Evolutionary conservation across 2,329 filamentous ascomycete genomes (phyloP).

Genomic region (Didymella segeticola): DNA sequence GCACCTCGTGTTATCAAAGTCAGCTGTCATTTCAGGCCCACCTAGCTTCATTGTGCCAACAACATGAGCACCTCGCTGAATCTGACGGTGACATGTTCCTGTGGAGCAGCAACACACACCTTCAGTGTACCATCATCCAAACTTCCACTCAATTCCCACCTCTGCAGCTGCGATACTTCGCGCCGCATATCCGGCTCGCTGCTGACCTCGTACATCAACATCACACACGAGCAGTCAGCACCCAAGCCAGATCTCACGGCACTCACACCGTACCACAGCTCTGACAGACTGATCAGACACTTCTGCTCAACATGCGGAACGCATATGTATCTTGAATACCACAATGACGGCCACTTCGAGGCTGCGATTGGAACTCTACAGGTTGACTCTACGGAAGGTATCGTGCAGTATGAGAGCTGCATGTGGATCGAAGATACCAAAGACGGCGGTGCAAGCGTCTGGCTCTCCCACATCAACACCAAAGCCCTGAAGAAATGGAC

Average conservation of each 20-base stretch:
- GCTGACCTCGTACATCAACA: conserved; percentile 49
- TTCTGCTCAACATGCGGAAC: conserved; percentile 56
- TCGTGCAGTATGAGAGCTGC: conserved; percentile 47
- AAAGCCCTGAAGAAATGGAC: conserved; percentile 27
- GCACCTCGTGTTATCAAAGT: too few relatives aligned
- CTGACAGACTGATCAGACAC: conserved; percentile 42
- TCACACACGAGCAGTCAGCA: conserved; percentile 35
- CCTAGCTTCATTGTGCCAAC: too few relatives aligned
- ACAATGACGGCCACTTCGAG: conserved; percentile 35
- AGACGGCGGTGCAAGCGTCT: conserved; percentile 60
- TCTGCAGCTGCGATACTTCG: conserved; percentile 61
- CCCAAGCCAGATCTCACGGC: conserved; percentile 26
- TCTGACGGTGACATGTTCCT: background rate
- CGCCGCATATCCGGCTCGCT: conserved; percentile 56
- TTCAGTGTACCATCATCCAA: background rate
- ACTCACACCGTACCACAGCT: conserved; percentile 50
- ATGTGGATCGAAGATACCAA: conserved; percentile 59
- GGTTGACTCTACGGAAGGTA: conserved; percentile 36
- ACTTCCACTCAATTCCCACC: too few relatives aligned
- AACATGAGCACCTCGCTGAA: background rate
- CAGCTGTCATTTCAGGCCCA: too few relatives aligned
- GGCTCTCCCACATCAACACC: conserved; percentile 50
- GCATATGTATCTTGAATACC: conserved; percentile 53
- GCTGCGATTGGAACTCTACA: conserved; percentile 53
- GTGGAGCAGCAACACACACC: background rate